Evolutionary conservation across 805 yeast genomes (phyloP), one percentile per base, ranked within the genome.

Genomic region (Wickerhamomyces alni): DNA sequence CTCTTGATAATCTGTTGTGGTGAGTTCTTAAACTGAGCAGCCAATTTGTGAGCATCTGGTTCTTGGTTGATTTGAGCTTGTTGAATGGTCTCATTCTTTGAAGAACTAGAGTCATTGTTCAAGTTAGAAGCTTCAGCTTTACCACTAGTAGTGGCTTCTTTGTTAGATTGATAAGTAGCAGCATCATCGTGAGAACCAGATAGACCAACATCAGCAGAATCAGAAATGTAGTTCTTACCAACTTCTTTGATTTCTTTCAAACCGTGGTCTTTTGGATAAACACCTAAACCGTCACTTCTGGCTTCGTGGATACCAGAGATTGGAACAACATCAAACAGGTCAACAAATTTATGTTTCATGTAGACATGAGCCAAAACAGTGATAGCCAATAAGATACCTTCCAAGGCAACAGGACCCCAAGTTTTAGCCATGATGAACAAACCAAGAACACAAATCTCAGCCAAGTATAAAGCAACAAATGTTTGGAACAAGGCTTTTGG

Each of bases 391-490:
- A 72, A 60, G n/a, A 77, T 69, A 40, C 67, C 82, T 59, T 83
- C 89, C 40, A 85, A 64, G 3, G 69, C 93, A 47, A 83, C 77
- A 50, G 82, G 77, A 17, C 83, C 87, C 91, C 91, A 85, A 47
- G 82, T 70, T 66, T 85, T 82, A 33, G 77, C 74, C 77, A 82
- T 78, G 30, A 84, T 82, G 55, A 84, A 84, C 56, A 85, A 66
- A 30, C 84, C 91, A 42, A 77, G 59, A 40, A 83, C 62, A 60
- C 86, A 79, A 33, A 82, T 63, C 59, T 85, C 87, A 33, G 81
- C 82, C 45, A 85, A 63, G 58, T 85, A 85, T 31, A 85, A 47
- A 12, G 81, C 88, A 41, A 77, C 82, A 57, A 82, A 83, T 11
- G 79, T 67, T 61, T 83, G 87, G 59, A 83, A 79, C 47, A 84